Conservation (phyloP, 768 basidiomycete species). For the Dentipellis fragilis region DNA sequence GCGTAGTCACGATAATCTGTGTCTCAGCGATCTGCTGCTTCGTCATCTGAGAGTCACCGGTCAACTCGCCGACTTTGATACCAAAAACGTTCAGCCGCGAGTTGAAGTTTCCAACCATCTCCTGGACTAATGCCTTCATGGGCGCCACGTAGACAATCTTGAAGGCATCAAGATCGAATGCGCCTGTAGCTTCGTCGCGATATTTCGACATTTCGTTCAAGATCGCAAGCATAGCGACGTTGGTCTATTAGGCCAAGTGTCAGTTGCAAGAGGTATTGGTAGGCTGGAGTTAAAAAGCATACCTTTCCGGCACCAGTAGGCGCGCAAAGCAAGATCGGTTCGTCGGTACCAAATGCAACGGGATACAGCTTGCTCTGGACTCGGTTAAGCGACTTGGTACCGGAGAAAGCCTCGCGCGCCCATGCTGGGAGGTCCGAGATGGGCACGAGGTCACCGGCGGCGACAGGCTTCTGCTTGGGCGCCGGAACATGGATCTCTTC, state of each 20-base stretch:
- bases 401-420: conserved; percentile 79
- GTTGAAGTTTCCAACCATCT: conserved; percentile 94
- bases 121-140: conserved; percentile 98
- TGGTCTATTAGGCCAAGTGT: conserved; percentile 51
- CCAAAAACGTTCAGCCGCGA: conserved; percentile 61
- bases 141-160: conserved; percentile 97
- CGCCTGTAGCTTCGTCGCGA: conserved; percentile 71
- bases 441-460: conserved; percentile 60
- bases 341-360: conserved; percentile 88
- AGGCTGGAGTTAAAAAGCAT: conserved; percentile 14
- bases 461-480: conserved; percentile 65
- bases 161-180: conserved; percentile 80
- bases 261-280: conserved; percentile 2
- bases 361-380: conserved; percentile 92
- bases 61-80: conserved; percentile 88
- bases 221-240: conserved; percentile 93
- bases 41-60: conserved; percentile 96
- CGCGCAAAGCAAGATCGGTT: conserved; percentile 91
- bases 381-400: conserved; percentile 72
- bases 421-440: conserved; percentile 71
- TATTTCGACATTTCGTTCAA: conserved; percentile 85
- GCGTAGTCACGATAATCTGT: conserved; percentile 96
- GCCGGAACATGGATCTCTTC: conserved; percentile 97
- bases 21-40: conserved; percentile 96
- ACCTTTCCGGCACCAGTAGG: conserved; percentile 99